Base-by-base conservation (phyloP, 768 basidiomycete species). In the Krasilnikovozyma curviuscula region DNA sequence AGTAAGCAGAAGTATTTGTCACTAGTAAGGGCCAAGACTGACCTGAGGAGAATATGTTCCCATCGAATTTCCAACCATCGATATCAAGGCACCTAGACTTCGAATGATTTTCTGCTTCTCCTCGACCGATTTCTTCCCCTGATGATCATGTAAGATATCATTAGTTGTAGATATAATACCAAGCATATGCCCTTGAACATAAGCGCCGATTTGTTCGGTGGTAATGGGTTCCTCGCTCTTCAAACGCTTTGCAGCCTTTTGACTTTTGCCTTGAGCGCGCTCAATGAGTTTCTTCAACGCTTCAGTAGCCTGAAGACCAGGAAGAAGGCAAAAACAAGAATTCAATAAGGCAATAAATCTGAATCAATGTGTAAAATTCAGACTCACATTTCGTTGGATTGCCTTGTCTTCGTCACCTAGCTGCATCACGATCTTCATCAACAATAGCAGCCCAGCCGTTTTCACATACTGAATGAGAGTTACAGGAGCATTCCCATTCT, bases 41-140 rank as follows among this genome's bases (percentile, higher is more conserved):
- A 86, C 91, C 76, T 95, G 91, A 18, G 86, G 84, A 4, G 84
- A 78, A 46, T 85, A 79, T 39, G 73, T 75, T 37, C 70, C 73
- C 55, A 91, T 79, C 0, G 74, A 67, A 7, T 76, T 67, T 0
- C 82, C 86, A 48, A 89, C 74, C 18, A 73, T 69, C 9, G 63
- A 57, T n/a, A 84, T 73, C 44, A 97, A 67, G 2, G 68, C 71
- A 6, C 81, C 84, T 32, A 93, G 65, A 53, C 83, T 79, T 23
- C 81, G 73, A 40, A 95, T 67, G 50, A 91, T 79, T 59, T 76
- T 77, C 47, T 72, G 72, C 64, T 93, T 95, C 29, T 71, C 69
- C 8, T 67, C 65, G 0, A 75, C 67, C 0, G 78, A 67, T 55
- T 79, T 79, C 64, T 81, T 84, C 5, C 81, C 82, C 21, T 78